Evolutionary conservation across 2,329 filamentous ascomycete genomes (phyloP).

Genomic region (Fonsecaea multimorphosa): DNA sequence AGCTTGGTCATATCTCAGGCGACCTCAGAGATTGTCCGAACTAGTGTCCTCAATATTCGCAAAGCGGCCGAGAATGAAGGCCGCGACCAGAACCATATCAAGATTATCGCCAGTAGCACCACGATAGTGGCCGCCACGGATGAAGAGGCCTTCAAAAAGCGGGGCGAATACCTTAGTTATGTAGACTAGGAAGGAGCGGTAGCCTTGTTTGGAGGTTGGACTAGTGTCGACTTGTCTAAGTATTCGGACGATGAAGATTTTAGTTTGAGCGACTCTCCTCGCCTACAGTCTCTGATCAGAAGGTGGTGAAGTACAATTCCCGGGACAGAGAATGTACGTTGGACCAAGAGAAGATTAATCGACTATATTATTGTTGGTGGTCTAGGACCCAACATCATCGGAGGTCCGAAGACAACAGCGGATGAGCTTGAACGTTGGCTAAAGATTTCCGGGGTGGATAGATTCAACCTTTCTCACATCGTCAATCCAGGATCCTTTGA

Average conservation of each 20-base stretch:
- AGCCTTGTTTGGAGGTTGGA: conserved; percentile 64
- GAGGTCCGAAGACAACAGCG: conserved; percentile 69
- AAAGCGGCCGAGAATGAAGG: conserved; percentile 53
- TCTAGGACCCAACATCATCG: conserved; percentile 55
- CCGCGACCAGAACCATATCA: conserved; percentile 62
- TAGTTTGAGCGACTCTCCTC: conserved; percentile 59
- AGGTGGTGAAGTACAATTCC: conserved; percentile 35
- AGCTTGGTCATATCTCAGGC: conserved; percentile 5
- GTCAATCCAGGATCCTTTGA: conserved; percentile 59
- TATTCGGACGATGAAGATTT: conserved; percentile 65
- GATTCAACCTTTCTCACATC: conserved; percentile 65
- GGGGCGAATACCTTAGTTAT: conserved; percentile 58
- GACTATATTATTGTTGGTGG: conserved; percentile 57
- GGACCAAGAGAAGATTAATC: conserved; percentile 51
- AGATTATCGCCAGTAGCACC: conserved; percentile 60
- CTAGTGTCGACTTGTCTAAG: conserved; percentile 64
- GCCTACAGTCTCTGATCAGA: conserved; percentile 51
- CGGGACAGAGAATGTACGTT: conserved; percentile 44
- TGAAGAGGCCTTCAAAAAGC: conserved; percentile 60
- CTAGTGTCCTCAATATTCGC: conserved; percentile 52
- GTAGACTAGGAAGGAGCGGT: conserved; percentile 60
- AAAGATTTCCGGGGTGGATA: conserved; percentile 71
- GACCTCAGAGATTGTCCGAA: conserved; percentile 21
- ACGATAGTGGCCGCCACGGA: conserved; percentile 58
- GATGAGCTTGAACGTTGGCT: conserved; percentile 72